Evolutionary conservation across 2,329 filamentous ascomycete genomes (phyloP), one percentile per base, ranked within the genome.

Genomic region (Rutstroemia sydowiana): DNA sequence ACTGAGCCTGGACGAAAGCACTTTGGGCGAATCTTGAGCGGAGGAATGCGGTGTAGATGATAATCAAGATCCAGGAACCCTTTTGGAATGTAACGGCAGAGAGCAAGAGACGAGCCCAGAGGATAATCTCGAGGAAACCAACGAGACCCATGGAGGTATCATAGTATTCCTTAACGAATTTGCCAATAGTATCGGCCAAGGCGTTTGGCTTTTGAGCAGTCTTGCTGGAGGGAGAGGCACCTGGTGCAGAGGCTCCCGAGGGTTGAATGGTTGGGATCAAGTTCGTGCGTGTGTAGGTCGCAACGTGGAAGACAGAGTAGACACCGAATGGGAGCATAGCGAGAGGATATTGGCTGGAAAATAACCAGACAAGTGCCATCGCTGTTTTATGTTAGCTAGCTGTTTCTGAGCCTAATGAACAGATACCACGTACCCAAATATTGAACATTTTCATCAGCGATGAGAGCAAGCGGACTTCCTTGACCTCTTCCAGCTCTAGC

Each of bases 301-400:
- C 88, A 62, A 97, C 90, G 74, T 98, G 93, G 84, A 98, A 98
- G 71, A 97, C 73, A 54, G 92, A 97, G 81, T 97, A 98, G 71
- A 98, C 88, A 63, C 84, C 85, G 75, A 95, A 98, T 26, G 93
- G 93, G 51, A 96, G 81, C 65, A 98, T 81, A 51, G 93, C 93
- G 63, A 96, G 78, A 34, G 89, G 84, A 65, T 95, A 86, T 74
- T 96, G 91, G 62, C 88, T 87, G 56, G 85, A 84, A 71, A 92
- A 85, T 63, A 98, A 87, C 93, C 93, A 98, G 64, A 97, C 81
- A 57, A 97, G 78, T 52, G 91, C 90, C 87, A 97, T 91, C 63
- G 82, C 91, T 95, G 28, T 31, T 9, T 13, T 8, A n/a, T 31
- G 49, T 64, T 55, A 65, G 56, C 13, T 42, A n/a, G 39, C 21